Evolutionary conservation across 306 rosid species (phyloP).

Genomic region (Sicyos baderoa): DNA sequence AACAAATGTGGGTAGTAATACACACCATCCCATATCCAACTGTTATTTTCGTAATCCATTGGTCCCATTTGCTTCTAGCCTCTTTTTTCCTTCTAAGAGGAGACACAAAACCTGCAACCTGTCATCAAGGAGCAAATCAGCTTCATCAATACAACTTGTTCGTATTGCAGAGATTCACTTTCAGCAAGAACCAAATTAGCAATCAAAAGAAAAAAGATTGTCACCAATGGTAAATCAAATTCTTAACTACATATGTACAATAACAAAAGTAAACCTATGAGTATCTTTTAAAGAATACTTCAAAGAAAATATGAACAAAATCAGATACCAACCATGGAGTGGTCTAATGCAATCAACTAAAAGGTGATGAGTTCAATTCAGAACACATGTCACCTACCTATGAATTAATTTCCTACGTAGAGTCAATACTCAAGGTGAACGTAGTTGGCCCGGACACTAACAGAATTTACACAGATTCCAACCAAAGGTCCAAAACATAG

Average conservation of each 20-base stretch:
- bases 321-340: neutral
- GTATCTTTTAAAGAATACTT: neutral
- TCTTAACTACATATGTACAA: neutral
- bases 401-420: too few species aligned
- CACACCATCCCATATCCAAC: constrained; percentile 94
- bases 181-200: neutral
- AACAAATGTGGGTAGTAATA: constrained; percentile 64
- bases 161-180: neutral
- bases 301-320: neutral
- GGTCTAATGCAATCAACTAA: too few species aligned
- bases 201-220: neutral
- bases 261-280: neutral
- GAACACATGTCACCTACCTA: too few species aligned
- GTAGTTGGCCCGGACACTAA: too few species aligned
- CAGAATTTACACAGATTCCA: too few species aligned
- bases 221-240: neutral
- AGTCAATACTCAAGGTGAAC: too few species aligned
- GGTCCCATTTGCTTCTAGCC: constrained; percentile 20
- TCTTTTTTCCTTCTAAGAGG: constrained; percentile 36
- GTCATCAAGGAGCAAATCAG: neutral
- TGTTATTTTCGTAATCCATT: constrained; percentile 72
- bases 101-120: constrained; percentile 50
- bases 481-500: neutral
- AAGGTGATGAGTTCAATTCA: too few species aligned
- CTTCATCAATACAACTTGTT: neutral